phyloP scores from a whole-genome alignment of 495 filamentous ascomycete species.

The Stereocaulon alpinum region DNA sequence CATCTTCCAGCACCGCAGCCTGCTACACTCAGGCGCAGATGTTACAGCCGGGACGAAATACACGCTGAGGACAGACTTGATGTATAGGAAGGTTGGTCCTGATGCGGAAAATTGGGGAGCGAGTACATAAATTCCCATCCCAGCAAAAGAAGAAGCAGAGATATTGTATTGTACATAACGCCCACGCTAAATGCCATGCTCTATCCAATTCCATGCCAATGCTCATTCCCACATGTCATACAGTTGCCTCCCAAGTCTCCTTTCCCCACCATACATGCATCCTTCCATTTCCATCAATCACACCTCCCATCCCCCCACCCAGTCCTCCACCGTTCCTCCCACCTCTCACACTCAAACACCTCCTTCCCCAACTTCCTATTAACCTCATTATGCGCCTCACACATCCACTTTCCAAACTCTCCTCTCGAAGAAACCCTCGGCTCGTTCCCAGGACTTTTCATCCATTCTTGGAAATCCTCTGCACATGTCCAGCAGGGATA shows the following conservation, averaged over 20 bases:
- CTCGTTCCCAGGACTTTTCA: constrained; percentile 57
- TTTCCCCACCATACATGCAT: neutral
- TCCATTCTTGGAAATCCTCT: constrained; percentile 79
- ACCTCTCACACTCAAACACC: constrained; percentile 79
- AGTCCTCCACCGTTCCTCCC: constrained; percentile 90
- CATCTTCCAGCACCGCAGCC: constrained; percentile 61
- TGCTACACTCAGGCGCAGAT: constrained; percentile 67
- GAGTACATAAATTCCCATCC: neutral
- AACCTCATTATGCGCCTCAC: constrained; percentile 94
- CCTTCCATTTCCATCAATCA: constrained; percentile 16
- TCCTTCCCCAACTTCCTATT: constrained; percentile 89
- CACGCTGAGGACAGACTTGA: constrained; percentile 66
- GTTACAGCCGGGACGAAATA: constrained; percentile 63
- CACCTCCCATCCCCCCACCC: constrained; percentile 83
- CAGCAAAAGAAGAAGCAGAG: neutral
- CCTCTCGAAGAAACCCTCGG: constrained; percentile 54
- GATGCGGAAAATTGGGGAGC: neutral
- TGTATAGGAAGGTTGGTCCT: constrained; percentile 40
- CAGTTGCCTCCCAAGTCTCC: no score
- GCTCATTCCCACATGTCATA: neutral
- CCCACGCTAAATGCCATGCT: constrained; percentile 14
- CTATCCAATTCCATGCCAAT: neutral
- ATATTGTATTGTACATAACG: constrained; percentile 2
- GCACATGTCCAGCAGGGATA: constrained; percentile 96
- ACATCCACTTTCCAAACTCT: constrained; percentile 89